Base-by-base conservation (phyloP, 345 rosid genomes). In the Brassica rapa region DNA sequence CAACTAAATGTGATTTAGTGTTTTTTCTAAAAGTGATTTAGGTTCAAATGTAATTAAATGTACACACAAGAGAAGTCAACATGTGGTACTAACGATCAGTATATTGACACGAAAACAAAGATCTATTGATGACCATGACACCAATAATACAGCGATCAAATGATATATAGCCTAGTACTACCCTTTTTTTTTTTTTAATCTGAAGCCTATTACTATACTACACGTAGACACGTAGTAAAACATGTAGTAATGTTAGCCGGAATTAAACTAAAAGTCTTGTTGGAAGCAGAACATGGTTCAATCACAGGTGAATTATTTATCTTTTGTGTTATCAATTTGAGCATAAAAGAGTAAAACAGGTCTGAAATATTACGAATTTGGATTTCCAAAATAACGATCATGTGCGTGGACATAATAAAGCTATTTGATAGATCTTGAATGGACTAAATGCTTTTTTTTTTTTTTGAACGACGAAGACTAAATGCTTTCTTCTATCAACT, bases 11-110 rank as follows among this genome's bases (percentile, higher is more conserved):
- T n/a, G 21, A 49, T 14, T 49, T 49, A 14, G 19, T 49, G 21
- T 15, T 62, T 25, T 25, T 25, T 21, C 3, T 10, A 69, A 59
- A 66, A 6, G 51, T 46, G 74, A 59, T 60, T 23, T 27, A 68
- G 62, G 29, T 62, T 79, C 41, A 51, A 69, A 79, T 56, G 71
- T 71, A 55, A 63, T 62, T 62, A 68, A 27, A 25, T 62, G 46
- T 61, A 49, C 29, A 68, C 55, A 8, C 41, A 32, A 66, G 69
- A 43, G 53, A 78, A 73, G 74, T 72, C 82, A 79, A 68, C 33
- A 35, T 49, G 39, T 57, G 51, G 51, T 25, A 14, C 70, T 12
- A 63, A 8, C 70, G 16, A 63, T 25, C 55, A 30, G 66, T 71
- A 71, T 59, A 27, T 8, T 21, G 61, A 57, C 73, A 41, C 62